Conservation (phyloP, 2,329 filamentous ascomycete genomes). For the Emmonsiellopsis sp. region DNA sequence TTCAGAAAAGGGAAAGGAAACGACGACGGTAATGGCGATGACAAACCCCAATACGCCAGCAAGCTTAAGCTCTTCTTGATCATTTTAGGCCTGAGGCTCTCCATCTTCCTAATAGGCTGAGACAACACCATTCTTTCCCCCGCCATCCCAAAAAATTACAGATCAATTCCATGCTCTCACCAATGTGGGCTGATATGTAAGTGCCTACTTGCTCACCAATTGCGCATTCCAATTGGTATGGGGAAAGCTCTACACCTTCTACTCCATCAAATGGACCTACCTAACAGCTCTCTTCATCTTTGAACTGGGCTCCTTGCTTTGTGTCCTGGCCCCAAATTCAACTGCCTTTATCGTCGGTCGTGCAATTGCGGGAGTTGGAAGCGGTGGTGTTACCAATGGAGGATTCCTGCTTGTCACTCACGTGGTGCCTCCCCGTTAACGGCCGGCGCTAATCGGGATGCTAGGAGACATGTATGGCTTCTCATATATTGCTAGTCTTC, state of each 20-base stretch:
- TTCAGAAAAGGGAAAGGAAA: background rate
- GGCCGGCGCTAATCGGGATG: slow-evolving; percentile 11
- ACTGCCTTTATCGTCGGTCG: slow-evolving; percentile 21
- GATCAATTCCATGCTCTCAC: slow-evolving; percentile 1
- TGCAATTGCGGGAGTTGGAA: slow-evolving; percentile 20
- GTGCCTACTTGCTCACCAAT: slow-evolving; percentile 1
- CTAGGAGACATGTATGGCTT: slow-evolving; percentile 9
- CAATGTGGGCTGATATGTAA: slow-evolving; percentile 5
- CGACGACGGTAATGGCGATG: background rate
- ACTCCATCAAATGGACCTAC: slow-evolving; percentile 22
- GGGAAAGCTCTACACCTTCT: slow-evolving; percentile 15
- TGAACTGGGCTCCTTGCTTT: slow-evolving; percentile 20
- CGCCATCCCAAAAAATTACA: slow-evolving; percentile 5
- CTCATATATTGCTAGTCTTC: slow-evolving; percentile 8
- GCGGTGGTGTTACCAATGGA: slow-evolving; percentile 17
- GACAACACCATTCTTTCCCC: slow-evolving; percentile 7
- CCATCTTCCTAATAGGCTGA: slow-evolving; percentile 16
- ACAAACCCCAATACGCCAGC: slow-evolving; percentile 10
- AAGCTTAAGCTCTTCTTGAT: slow-evolving; percentile 15
- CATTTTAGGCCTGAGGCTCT: slow-evolving; percentile 11
- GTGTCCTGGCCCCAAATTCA: slow-evolving; percentile 20
- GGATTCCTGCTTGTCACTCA: slow-evolving; percentile 8
- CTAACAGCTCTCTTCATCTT: slow-evolving; percentile 20
- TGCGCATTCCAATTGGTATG: slow-evolving; percentile 12
- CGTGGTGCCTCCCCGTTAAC: slow-evolving; percentile 8